A percentile compares a stretch with the other conserved stretches of the same genome.
These are phyloP conservation scores for Dioszegia aurantiaca DNA, from an alignment of 768 basidiomycete genomes.

Conservation along the genomic window DNA sequence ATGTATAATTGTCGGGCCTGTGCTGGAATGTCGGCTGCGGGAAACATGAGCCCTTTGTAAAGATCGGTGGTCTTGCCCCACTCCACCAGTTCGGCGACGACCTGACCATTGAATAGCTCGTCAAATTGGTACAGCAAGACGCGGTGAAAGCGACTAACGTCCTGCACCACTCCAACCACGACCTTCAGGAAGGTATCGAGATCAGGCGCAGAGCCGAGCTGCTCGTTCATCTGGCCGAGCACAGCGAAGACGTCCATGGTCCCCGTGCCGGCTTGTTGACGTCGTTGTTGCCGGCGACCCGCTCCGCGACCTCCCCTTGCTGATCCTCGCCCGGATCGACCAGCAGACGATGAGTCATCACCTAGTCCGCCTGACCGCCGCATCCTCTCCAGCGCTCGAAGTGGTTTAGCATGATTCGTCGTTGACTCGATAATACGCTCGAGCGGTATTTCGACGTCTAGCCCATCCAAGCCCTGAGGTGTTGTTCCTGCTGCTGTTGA, in stretches of 20 bases:
- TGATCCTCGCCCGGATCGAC: constrained; percentile 1
- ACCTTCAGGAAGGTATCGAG: constrained; percentile 69
- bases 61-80: constrained; percentile 71
- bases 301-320: constrained; percentile 14
- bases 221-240: constrained; percentile 75
- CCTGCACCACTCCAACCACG: constrained; percentile 69
- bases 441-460: constrained; percentile 54
- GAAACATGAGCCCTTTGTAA: constrained; percentile 56
- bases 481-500: background rate
- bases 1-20: constrained; percentile 68
- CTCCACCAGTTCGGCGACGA: constrained; percentile 75
- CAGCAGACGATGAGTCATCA: constrained; percentile 13
- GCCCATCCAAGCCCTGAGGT: constrained; percentile 39
- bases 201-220: constrained; percentile 65
- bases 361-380: constrained; percentile 54
- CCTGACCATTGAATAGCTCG: constrained; percentile 71
- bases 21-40: constrained; percentile 53
- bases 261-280: constrained; percentile 31
- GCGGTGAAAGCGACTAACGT: constrained; percentile 76
- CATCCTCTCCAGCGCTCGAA: constrained; percentile 68
- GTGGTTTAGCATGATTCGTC: constrained; percentile 64
- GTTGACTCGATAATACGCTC: constrained; percentile 71
- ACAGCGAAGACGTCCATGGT: constrained; percentile 80
- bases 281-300: constrained; percentile 19
- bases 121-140: constrained; percentile 81